phyloP scores from a whole-genome alignment of 2,329 filamentous ascomycete species.

The Diaporthe vexans region DNA sequence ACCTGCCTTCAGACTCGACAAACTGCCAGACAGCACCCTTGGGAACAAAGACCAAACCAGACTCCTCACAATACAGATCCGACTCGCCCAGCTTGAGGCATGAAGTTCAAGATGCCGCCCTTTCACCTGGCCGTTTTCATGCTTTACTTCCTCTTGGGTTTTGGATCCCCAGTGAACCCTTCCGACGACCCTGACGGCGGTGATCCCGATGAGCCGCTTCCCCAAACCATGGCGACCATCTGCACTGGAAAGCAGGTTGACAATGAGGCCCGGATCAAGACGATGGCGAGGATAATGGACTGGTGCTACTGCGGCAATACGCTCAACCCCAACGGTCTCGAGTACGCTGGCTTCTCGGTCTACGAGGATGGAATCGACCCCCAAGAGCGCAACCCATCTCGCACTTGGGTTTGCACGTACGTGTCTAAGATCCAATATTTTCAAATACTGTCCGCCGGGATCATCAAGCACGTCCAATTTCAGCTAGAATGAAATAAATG shows the following conservation, averaged over 20 bases:
- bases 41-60: no score
- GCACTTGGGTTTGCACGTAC: slow-evolving; percentile 18
- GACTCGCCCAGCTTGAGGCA: no score
- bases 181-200: neutral
- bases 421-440: neutral
- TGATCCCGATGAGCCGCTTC: neutral
- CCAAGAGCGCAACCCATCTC: neutral
- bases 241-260: neutral
- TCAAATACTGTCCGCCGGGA: neutral
- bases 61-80: no score
- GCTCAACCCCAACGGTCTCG: neutral
- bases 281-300: slow-evolving; percentile 15
- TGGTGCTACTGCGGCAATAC: slow-evolving; percentile 23
- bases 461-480: neutral
- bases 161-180: neutral
- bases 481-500: neutral
- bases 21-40: neutral
- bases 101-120: neutral
- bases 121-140: neutral
- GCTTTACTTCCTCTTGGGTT: neutral
- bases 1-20: neutral
- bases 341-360: slow-evolving; percentile 11
- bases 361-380: neutral
- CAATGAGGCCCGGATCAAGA: neutral
- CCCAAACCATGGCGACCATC: neutral